phyloP scores from a whole-genome alignment of 2,329 filamentous ascomycete genomes.

The Emmonsiellopsis sp. region DNA sequence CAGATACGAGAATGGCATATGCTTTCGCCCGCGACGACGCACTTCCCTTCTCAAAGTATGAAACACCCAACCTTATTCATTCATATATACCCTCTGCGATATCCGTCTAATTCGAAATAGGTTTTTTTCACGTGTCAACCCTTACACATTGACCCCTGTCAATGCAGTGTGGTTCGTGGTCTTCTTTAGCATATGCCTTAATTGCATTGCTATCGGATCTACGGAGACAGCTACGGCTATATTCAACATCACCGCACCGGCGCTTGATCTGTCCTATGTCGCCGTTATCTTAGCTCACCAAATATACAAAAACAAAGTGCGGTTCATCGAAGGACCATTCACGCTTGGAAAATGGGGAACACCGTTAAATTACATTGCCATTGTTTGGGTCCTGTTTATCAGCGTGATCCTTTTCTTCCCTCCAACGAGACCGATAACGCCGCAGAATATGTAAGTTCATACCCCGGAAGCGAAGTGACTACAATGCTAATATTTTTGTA shows the following conservation, averaged over 20 bases:
- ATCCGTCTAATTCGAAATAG: constrained; percentile 18
- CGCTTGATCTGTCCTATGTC: constrained; percentile 46
- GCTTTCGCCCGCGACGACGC: constrained; percentile 52
- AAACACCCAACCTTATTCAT: neutral
- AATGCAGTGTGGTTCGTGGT: constrained; percentile 58
- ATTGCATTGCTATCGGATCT: constrained; percentile 38
- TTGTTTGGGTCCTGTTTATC: constrained; percentile 55
- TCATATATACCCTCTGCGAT: neutral
- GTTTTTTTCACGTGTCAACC: constrained; percentile 45
- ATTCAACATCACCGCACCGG: constrained; percentile 45
- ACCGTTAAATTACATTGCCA: constrained; percentile 46
- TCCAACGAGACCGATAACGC: constrained; percentile 37
- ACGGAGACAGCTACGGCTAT: constrained; percentile 39
- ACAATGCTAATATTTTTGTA: constrained; percentile 11
- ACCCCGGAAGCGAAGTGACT: neutral
- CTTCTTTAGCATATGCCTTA: constrained; percentile 43
- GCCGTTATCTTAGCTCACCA: constrained; percentile 51
- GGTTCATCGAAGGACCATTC: constrained; percentile 49
- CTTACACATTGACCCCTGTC: constrained; percentile 48
- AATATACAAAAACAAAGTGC: constrained; percentile 42
- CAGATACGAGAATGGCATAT: constrained; percentile 54
- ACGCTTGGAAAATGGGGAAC: constrained; percentile 48
- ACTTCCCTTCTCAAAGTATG: constrained; percentile 49
- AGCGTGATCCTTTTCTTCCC: constrained; percentile 51
- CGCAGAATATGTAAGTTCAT: constrained; percentile 36